Conservation (phyloP, 768 basidiomycete species). For the Leucosporidium scottii region DNA sequence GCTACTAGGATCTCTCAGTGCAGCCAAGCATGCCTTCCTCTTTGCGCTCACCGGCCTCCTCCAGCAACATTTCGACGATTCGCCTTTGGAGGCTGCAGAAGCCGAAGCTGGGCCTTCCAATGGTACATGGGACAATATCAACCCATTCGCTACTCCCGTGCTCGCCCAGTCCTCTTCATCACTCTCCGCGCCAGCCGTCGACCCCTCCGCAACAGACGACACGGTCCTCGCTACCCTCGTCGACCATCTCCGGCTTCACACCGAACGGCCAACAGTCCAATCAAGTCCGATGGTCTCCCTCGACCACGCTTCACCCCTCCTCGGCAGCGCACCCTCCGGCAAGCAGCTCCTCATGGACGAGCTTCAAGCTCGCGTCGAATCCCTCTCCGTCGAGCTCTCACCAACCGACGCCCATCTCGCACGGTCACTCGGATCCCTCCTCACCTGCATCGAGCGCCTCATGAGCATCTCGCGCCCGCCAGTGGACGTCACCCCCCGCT, state of each 20-base stretch:
- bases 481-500: constrained; percentile 1
- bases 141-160: neutral
- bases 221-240: constrained; percentile 56
- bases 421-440: constrained; percentile 60
- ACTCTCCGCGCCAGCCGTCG: neutral
- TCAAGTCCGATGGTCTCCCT: constrained; percentile 47
- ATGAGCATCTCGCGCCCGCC: constrained; percentile 42
- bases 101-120: too few species aligned
- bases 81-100: neutral
- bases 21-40: constrained; percentile 26
- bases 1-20: constrained; percentile 10
- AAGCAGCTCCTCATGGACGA: constrained; percentile 54
- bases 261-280: constrained; percentile 13
- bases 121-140: too few species aligned
- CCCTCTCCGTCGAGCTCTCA: constrained; percentile 44
- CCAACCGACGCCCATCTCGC: constrained; percentile 58
- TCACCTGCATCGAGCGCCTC: constrained; percentile 61
- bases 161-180: neutral
- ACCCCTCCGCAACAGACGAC: constrained; percentile 49
- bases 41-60: constrained; percentile 19
- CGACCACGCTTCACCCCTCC: constrained; percentile 57
- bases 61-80: constrained; percentile 2
- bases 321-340: constrained; percentile 48
- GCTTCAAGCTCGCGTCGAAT: constrained; percentile 54
- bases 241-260: constrained; percentile 53